phyloP scores from a whole-genome alignment of 371 early-diverging fungal species.

The Rhizopus stolonifer region DNA sequence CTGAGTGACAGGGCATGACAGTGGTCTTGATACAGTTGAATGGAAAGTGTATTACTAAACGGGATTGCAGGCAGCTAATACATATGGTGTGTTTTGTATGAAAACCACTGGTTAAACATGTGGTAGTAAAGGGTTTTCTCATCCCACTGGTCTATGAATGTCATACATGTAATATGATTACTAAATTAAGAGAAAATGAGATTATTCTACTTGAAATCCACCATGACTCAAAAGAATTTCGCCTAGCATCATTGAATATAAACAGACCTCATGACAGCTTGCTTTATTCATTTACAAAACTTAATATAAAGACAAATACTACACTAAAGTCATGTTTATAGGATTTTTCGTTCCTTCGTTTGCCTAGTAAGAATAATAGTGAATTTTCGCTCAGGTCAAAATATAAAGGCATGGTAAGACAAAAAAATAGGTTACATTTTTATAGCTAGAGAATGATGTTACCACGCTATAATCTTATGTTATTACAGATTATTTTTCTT shows the following conservation, averaged over 20 bases:
- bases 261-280: slow-evolving; percentile 80
- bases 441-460: too few species aligned
- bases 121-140: slow-evolving; percentile 71
- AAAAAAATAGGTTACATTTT: too few species aligned
- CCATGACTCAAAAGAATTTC: slow-evolving; percentile 57
- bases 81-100: slow-evolving; percentile 78
- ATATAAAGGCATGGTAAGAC: too few species aligned
- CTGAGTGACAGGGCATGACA: too few species aligned
- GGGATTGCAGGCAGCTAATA: slow-evolving; percentile 68
- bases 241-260: slow-evolving; percentile 74
- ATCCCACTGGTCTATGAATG: slow-evolving; percentile 66
- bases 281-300: slow-evolving; percentile 59
- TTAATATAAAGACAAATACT: slow-evolving; percentile 9
- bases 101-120: slow-evolving; percentile 75
- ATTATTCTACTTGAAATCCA: slow-evolving; percentile 76
- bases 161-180: slow-evolving; percentile 73
- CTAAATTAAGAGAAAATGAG: slow-evolving; percentile 66
- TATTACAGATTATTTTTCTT: too few species aligned
- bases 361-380: too few species aligned
- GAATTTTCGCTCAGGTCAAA: too few species aligned
- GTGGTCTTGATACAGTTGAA: too few species aligned
- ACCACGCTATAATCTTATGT: too few species aligned
- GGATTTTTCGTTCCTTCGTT: too few species aligned
- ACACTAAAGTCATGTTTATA: slow-evolving; percentile 14
- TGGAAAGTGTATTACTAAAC: slow-evolving; percentile 90